Conservation (phyloP, 164 flowering plant species). For the Macadamia integrifolia region DNA sequence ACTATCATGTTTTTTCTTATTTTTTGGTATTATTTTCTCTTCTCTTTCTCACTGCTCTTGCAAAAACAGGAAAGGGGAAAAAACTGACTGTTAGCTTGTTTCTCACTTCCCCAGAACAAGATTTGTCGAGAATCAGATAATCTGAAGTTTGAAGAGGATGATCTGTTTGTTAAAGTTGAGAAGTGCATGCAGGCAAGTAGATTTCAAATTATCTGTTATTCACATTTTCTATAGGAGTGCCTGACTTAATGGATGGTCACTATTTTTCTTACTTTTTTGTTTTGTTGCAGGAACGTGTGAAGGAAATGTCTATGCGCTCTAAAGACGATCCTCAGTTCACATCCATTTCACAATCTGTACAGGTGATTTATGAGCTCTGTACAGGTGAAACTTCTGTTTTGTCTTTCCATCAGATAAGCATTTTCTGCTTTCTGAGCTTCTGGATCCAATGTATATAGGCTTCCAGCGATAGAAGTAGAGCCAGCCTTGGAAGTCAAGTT, state of each 20-base stretch:
- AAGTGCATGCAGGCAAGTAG: conserved; percentile 77
- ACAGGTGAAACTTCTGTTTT: neutral
- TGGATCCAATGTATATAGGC: conserved; percentile 34
- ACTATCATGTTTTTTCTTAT: no score
- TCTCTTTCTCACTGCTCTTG: no score
- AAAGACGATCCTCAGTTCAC: conserved; percentile 15
- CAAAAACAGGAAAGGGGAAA: no score
- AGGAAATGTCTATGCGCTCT: conserved; percentile 44
- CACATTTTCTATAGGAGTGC: neutral
- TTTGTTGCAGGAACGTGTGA: conserved; percentile 71
- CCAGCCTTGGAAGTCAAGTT: conserved; percentile 45
- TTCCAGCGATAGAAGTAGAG: conserved; percentile 36
- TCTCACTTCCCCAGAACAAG: conserved; percentile 46
- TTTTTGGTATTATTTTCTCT: neutral
- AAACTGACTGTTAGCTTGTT: conserved; percentile 1
- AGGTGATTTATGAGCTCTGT: conserved; percentile 32
- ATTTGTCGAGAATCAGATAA: conserved; percentile 64
- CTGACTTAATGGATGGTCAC: neutral
- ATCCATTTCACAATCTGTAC: conserved; percentile 35
- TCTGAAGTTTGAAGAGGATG: conserved; percentile 64
- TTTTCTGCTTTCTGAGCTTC: conserved; percentile 4
- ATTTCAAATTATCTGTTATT: neutral
- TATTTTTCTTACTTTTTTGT: no score
- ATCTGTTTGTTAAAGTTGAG: conserved; percentile 84
- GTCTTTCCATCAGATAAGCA: conserved; percentile 3